phyloP scores from a whole-genome alignment of 371 early-diverging fungal genomes.

The Umbelopsis sp. region DNA sequence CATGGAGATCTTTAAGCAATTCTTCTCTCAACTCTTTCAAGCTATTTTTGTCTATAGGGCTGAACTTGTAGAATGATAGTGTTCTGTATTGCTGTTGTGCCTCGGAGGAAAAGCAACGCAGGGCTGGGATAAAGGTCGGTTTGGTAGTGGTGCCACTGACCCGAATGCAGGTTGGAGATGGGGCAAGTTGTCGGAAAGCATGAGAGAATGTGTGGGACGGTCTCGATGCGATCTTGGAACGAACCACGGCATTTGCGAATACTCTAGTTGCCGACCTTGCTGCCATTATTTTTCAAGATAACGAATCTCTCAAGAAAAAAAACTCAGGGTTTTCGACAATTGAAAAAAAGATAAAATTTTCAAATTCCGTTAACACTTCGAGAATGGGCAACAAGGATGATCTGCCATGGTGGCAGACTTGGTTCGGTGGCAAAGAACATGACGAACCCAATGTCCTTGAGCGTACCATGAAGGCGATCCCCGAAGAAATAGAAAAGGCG shows the following conservation, averaged over 20 bases:
- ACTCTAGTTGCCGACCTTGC: constrained; percentile 12
- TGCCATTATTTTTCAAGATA: constrained; percentile 1
- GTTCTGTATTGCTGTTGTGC: constrained; percentile 48
- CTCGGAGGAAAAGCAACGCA: neutral
- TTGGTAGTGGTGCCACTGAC: neutral
- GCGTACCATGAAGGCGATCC: neutral
- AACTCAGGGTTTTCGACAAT: neutral
- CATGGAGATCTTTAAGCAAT: constrained; percentile 50
- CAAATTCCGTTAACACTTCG: constrained; percentile 3
- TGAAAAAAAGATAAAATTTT: neutral
- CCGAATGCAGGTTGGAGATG: neutral
- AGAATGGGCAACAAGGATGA: constrained; percentile 8
- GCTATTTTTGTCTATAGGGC: constrained; percentile 40
- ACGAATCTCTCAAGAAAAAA: neutral
- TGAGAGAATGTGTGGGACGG: no score
- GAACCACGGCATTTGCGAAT: neutral
- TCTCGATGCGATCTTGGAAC: neutral
- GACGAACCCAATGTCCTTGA: neutral
- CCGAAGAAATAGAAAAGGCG: constrained; percentile 1
- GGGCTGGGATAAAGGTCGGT: neutral
- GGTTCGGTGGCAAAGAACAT: neutral
- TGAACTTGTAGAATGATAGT: constrained; percentile 76
- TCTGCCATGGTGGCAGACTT: constrained; percentile 10
- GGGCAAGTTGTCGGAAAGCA: no score
- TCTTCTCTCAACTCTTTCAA: constrained; percentile 52